phyloP scores from a whole-genome alignment of 805 yeast genomes.

The Barnettozyma sucrosica region DNA sequence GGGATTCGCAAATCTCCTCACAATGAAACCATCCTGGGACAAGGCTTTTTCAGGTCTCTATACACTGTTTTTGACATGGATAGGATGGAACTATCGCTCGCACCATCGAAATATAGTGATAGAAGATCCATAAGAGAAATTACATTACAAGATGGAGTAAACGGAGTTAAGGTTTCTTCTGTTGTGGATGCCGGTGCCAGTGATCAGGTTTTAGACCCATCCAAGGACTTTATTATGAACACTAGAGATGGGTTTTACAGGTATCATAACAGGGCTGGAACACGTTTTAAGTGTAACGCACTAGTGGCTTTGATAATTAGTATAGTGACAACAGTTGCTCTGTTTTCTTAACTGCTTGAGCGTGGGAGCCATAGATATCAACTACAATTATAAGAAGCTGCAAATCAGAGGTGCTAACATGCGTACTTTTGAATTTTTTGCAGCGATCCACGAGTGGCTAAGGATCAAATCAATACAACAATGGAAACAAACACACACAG shows the following conservation, averaged over 20 bases:
- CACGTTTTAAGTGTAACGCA: background rate
- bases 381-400: too few relatives aligned
- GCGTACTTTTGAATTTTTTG: too few relatives aligned
- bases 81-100: conserved; percentile 19
- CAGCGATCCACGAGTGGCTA: too few relatives aligned
- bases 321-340: background rate
- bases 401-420: background rate
- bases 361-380: background rate
- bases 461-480: background rate
- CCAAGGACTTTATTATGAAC: conserved; percentile 15
- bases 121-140: conserved; percentile 8
- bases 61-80: conserved; percentile 25
- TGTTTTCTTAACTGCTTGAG: too few relatives aligned
- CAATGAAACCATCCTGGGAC: conserved; percentile 16
- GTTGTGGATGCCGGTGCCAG: conserved; percentile 3
- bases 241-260: conserved; percentile 14
- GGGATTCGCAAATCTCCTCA: conserved; percentile 10
- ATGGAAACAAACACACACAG: background rate
- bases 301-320: background rate
- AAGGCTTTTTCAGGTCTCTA: conserved; percentile 15
- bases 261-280: conserved; percentile 1
- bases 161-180: conserved; percentile 9
- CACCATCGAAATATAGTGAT: conserved; percentile 16
- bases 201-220: conserved; percentile 11
- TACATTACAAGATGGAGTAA: conserved; percentile 2